Base-by-base conservation (phyloP, 305 asterid genomes). In the Fraxinus paxiana region DNA sequence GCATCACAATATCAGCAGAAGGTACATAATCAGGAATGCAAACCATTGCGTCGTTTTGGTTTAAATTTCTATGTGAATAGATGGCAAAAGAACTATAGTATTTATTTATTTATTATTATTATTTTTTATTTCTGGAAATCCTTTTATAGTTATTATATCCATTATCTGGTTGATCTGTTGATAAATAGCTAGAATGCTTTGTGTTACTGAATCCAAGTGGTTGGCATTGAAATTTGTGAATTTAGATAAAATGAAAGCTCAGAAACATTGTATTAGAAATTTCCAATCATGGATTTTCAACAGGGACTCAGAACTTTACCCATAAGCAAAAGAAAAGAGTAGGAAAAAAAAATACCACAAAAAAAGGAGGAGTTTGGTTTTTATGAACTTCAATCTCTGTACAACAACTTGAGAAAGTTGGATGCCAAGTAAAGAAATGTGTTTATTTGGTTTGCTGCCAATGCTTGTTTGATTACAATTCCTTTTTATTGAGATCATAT, bases 1-100 rank as follows among this genome's bases (percentile, higher is more conserved):
- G 92, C 98, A 83, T 87, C 90, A 41, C 97, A 92, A 85, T 94
- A 92, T 86, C 97, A 94, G 84, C 89, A 92, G 76, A 93, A 88
- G 98, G 98, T 94, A 88, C 75, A 80, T 75, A 59, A 33, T 81
- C 77, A 70, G 74, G 78, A 56, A 33, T 30, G 43, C 22, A 70
- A 70, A 70, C 30, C 43, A 31, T 34, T 77, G 31, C 79, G 77
- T 75, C 79, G 38, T 78, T 77, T 85, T 38, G 86, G 80, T 35
- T 46, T 41, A 69, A 81, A 76, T 59, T 17, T 20, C 35, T 41
- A 81, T 72, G 33, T 38, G 70, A 73, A 73, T 26, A 76, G 22
- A 35, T 51, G 41, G 73, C 54, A 12, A 2, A 71, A 51, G 75
- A 54, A 17, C 26, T 51, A 51, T n/a, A 51, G 63, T 51, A 43